phyloP scores from a whole-genome alignment of 2,329 filamentous ascomycete species.

The Grosmannia penicillata region DNA sequence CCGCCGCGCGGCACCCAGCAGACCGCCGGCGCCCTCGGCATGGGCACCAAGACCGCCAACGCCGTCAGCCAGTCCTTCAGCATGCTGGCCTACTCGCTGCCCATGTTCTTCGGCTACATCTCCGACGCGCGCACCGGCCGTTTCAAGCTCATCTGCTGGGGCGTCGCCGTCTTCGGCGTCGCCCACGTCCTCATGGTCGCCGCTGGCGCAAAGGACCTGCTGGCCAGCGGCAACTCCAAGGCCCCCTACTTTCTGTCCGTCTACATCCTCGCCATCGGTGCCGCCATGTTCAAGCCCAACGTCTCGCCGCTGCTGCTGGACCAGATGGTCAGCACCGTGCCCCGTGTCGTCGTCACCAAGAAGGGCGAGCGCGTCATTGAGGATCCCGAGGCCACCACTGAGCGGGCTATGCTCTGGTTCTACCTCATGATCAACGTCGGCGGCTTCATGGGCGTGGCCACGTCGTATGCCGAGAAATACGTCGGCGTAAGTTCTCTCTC shows the following conservation, averaged over 20 bases:
- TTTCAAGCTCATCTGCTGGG: constrained; percentile 57
- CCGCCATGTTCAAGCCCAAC: constrained; percentile 71
- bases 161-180: constrained; percentile 50
- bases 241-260: constrained; percentile 47
- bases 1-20: constrained; percentile 23
- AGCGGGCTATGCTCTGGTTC: constrained; percentile 52
- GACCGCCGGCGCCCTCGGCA: constrained; percentile 42
- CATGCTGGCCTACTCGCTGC: constrained; percentile 42
- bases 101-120: constrained; percentile 38
- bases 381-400: constrained; percentile 53
- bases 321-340: constrained; percentile 46
- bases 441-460: constrained; percentile 45
- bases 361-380: constrained; percentile 54
- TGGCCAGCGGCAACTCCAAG: constrained; percentile 28
- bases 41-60: constrained; percentile 38
- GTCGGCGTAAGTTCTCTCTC: constrained; percentile 39
- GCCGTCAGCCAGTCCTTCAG: constrained; percentile 38
- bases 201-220: constrained; percentile 33
- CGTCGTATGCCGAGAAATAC: constrained; percentile 61
- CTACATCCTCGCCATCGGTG: constrained; percentile 43
- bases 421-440: constrained; percentile 57
- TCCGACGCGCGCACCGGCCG: constrained; percentile 57
- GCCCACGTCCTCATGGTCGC: constrained; percentile 55
- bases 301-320: constrained; percentile 59
- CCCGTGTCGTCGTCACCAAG: constrained; percentile 35